These are phyloP conservation scores for Kickxella alabastrina DNA, from an alignment of 192 early-diverging fungal genomes.

Conservation along the genomic window DNA sequence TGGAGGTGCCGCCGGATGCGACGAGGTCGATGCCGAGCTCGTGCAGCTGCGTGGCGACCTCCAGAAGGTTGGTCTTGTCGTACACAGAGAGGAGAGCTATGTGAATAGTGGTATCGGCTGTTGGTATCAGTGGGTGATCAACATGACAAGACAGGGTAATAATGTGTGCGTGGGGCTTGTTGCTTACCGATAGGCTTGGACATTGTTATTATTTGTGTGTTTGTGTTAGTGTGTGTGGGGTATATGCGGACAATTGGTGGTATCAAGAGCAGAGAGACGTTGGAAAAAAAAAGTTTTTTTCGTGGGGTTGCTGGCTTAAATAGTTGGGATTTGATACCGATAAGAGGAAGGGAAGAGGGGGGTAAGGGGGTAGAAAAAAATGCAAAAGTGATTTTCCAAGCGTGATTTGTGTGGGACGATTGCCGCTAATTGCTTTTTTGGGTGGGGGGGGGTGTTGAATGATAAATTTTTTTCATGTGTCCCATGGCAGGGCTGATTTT, in stretches of 20 bases:
- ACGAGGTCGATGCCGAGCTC: conserved; percentile 76
- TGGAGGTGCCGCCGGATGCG: conserved; percentile 94
- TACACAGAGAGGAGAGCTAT: conserved; percentile 89
- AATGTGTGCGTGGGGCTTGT: too few relatives aligned
- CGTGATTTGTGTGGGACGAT: neutral
- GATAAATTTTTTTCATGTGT: too few relatives aligned
- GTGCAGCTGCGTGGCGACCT: conserved; percentile 79
- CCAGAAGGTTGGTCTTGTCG: conserved; percentile 93
- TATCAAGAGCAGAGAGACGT: too few relatives aligned
- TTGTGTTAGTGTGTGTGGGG: too few relatives aligned
- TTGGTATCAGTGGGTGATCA: neutral
- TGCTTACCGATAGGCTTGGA: conserved; percentile 38
- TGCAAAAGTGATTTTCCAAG: neutral
- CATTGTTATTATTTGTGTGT: conserved; percentile 2
- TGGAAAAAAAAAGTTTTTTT: too few relatives aligned
- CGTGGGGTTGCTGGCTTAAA: too few relatives aligned
- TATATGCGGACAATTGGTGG: too few relatives aligned
- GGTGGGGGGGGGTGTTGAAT: too few relatives aligned
- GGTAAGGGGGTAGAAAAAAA: neutral
- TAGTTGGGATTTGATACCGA: too few relatives aligned
- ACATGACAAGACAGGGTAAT: too few relatives aligned
- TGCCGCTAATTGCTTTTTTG: neutral
- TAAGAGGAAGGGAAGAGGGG: neutral
- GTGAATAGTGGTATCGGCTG: neutral
- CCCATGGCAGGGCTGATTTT: neutral